These are phyloP conservation scores for Hyphodiscus sp. DNA, from an alignment of 2,329 filamentous ascomycete genomes.

Conservation along the genomic window DNA sequence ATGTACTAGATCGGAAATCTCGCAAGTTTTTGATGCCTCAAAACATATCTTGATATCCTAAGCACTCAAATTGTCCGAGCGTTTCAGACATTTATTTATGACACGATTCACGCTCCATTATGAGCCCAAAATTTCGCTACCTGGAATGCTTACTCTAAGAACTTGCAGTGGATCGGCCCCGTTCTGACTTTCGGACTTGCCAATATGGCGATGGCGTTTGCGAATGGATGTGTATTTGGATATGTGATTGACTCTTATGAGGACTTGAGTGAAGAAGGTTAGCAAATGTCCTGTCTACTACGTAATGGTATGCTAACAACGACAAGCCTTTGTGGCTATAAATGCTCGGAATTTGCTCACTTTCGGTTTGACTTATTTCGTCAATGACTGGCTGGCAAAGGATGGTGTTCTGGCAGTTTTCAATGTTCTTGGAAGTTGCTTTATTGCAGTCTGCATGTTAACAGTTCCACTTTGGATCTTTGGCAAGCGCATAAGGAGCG, in stretches of 20 bases:
- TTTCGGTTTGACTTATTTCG: constrained; percentile 37
- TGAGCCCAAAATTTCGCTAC: too few relatives aligned
- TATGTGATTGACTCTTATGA: constrained; percentile 21
- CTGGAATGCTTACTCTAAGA: too few relatives aligned
- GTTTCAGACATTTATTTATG: too few relatives aligned
- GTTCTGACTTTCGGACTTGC: constrained; percentile 19
- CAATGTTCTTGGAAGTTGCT: constrained; percentile 31
- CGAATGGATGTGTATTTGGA: constrained; percentile 16
- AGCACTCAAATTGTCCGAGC: too few relatives aligned
- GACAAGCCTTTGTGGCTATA: constrained; percentile 17
- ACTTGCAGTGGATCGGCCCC: constrained; percentile 13
- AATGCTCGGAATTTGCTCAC: constrained; percentile 34
- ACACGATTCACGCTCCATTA: too few relatives aligned
- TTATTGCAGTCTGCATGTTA: constrained; percentile 16
- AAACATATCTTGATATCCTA: too few relatives aligned
- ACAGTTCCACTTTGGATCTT: constrained; percentile 20
- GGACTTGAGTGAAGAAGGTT: constrained; percentile 18
- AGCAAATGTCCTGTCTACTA: not conserved
- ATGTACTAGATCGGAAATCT: too few relatives aligned
- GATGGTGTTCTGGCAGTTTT: constrained; percentile 33
- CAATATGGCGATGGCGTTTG: constrained; percentile 19
- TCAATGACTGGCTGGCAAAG: constrained; percentile 35
- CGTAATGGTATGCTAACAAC: not conserved
- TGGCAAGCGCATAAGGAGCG: constrained; percentile 18
- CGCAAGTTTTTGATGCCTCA: too few relatives aligned